A percentile compares a stretch with the other conserved stretches of the same genome.
Conservation (phyloP, 1,139 yeast genomes). For the Yamadazyma trypodendri region DNA sequence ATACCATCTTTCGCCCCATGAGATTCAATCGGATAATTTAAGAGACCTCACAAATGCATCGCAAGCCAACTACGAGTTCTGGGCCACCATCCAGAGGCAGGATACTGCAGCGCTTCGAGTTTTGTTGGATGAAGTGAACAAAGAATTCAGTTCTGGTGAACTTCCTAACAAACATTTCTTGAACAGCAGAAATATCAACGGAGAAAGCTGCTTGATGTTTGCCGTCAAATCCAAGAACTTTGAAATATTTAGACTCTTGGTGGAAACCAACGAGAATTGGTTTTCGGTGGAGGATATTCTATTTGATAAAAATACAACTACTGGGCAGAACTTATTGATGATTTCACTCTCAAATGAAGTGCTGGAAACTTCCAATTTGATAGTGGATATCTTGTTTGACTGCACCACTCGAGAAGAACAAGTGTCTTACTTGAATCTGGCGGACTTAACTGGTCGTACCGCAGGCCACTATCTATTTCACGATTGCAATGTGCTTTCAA, state of each 20-base stretch:
- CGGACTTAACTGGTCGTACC: constrained; percentile 55
- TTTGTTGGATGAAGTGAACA: constrained; percentile 21
- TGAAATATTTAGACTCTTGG: constrained; percentile 45
- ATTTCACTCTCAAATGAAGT: constrained; percentile 60
- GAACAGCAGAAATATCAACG: constrained; percentile 54
- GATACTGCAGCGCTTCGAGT: constrained; percentile 21
- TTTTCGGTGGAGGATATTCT: constrained; percentile 67
- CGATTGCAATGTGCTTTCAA: constrained; percentile 49
- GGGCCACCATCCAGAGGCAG: constrained; percentile 49
- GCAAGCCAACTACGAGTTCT: constrained; percentile 48
- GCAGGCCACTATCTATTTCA: constrained; percentile 76
- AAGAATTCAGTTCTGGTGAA: constrained; percentile 18
- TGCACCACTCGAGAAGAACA: constrained; percentile 48
- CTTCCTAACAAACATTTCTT: constrained; percentile 43
- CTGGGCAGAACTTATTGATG: constrained; percentile 55
- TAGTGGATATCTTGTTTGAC: constrained; percentile 46
- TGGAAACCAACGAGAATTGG: constrained; percentile 42
- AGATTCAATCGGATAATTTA: constrained; percentile 19
- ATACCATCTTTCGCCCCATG: constrained; percentile 50
- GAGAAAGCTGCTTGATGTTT: constrained; percentile 65
- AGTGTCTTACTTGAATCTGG: constrained; percentile 45
- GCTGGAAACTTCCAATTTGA: constrained; percentile 42
- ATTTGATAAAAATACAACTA: constrained; percentile 55
- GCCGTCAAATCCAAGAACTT: constrained; percentile 47
- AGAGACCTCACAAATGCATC: constrained; percentile 45